Evolutionary conservation across 192 early-diverging fungal species (phyloP), one percentile per base, ranked within the genome.

Genomic region (Neocallimastix lanati): DNA sequence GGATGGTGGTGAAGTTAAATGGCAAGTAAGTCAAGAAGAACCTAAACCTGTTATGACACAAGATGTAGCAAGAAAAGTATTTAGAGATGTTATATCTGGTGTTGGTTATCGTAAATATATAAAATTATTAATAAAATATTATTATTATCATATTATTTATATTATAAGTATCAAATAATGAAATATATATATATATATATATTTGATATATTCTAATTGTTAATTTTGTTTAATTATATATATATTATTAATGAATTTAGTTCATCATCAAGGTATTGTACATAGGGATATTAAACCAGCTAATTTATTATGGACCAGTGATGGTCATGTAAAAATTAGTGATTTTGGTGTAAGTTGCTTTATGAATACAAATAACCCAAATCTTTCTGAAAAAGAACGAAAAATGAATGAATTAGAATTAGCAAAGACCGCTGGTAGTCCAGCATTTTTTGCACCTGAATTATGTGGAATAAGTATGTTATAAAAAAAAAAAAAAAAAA

Each of bases 371-470:
- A 21, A 29, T 37, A 82, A 29, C n/a, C 50, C 28, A 76, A 78
- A 76, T 18, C 25, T 78, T 9, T 25, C 78, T 9, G 16, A 77
- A 11, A 18, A 36, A 78, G 78, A 33, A 78, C 38, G 35, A n/a
- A 76, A 25, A 79, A 33, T 82, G 15, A 85, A 94, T 81, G 93
- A 96, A 83, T 86, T 90, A 76, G 96, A 98, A 84, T 87, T 99
- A 50, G 92, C 93, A 67, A 95, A 96, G 82, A 99, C 97, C 2
- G 96, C 94, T 7, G 97, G 97, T 2, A 93, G 92, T 27, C 97
- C 97, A 6, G 96, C 97, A 4, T 99, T 99, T 83, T 99, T 99
- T 89, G 97, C 97, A 33, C 97, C 97, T n/a, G 97, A 99, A 84
- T 86, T 98, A 27, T 99, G 97, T 85, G 92, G 92, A 81, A 85